Percentiles rank a stretch among this genome's conserved stretches.
Conservation (phyloP, 2,329 filamentous ascomycete species). For the Sordariomycetes sp. region DNA sequence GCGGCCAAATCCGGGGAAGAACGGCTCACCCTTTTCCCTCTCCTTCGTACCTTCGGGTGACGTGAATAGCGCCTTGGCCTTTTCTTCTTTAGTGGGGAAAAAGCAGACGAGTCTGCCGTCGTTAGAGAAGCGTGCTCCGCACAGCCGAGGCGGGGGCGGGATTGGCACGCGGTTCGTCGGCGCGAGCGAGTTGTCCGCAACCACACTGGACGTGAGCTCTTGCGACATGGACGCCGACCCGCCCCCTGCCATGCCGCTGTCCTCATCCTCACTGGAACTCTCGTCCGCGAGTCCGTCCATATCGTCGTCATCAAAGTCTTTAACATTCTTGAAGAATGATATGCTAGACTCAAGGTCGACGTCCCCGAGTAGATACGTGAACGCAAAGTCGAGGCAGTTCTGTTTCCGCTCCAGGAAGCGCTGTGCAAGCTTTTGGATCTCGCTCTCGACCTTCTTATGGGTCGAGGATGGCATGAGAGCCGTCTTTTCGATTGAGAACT, state of each 20-base stretch:
- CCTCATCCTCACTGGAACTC: constrained; percentile 75
- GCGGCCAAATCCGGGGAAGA: constrained; percentile 43
- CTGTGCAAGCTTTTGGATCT: constrained; percentile 41
- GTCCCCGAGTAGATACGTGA: constrained; percentile 51
- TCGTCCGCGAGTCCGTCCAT: constrained; percentile 50
- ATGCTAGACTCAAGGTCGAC: constrained; percentile 46
- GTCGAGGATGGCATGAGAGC: constrained; percentile 46
- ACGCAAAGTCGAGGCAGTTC: constrained; percentile 48
- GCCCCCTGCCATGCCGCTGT: constrained; percentile 44
- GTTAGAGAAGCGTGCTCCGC: constrained; percentile 47
- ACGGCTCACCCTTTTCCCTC: constrained; percentile 37
- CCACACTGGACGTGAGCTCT: constrained; percentile 40
- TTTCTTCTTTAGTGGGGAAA: constrained; percentile 55
- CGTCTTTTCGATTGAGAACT: constrained; percentile 47
- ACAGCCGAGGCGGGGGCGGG: constrained; percentile 42
- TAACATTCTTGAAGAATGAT: constrained; percentile 48
- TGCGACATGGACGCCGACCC: constrained; percentile 48
- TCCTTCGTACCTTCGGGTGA: constrained; percentile 13
- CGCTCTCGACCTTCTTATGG: constrained; percentile 34
- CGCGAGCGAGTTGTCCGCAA: constrained; percentile 38
- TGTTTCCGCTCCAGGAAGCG: constrained; percentile 43
- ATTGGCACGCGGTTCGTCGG: constrained; percentile 36
- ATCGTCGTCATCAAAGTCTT: constrained; percentile 47
- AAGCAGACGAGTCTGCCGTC: constrained; percentile 54
- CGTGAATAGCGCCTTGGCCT: constrained; percentile 31